Conservation (phyloP, 2,329 filamentous ascomycete genomes). For the Botryotinia globosa region DNA sequence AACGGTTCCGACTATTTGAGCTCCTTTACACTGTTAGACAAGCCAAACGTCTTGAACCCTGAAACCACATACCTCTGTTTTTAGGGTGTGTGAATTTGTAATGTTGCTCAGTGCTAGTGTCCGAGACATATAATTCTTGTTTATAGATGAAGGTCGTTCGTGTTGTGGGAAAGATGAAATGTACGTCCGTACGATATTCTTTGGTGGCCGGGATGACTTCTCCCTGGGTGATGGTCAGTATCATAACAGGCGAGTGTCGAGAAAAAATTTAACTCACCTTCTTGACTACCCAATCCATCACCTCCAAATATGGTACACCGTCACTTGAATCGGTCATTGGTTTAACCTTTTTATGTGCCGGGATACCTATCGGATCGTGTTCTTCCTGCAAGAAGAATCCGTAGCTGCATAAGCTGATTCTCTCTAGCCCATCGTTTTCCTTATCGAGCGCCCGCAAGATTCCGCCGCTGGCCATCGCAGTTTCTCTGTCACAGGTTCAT, state of each 20-base stretch:
- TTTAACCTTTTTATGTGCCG: background rate
- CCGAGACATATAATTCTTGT: constrained; percentile 13
- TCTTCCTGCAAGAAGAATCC: constrained; percentile 3
- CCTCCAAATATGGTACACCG: background rate
- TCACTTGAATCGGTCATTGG: background rate
- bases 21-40: background rate
- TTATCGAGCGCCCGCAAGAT: background rate
- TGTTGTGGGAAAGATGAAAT: background rate
- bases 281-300: constrained; percentile 9
- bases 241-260: background rate
- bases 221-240: background rate
- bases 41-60: background rate
- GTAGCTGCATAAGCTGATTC: constrained; percentile 10
- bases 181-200: background rate
- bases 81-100: constrained; percentile 5
- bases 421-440: background rate
- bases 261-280: background rate
- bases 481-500: background rate
- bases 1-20: background rate
- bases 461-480: constrained; percentile 11
- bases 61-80: background rate
- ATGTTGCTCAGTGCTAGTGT: constrained; percentile 5
- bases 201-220: background rate
- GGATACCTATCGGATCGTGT: background rate
- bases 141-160: background rate